These are phyloP conservation scores for Leonotis leonurus DNA, from an alignment of 257 asterid genomes.

Conservation along the genomic window DNA sequence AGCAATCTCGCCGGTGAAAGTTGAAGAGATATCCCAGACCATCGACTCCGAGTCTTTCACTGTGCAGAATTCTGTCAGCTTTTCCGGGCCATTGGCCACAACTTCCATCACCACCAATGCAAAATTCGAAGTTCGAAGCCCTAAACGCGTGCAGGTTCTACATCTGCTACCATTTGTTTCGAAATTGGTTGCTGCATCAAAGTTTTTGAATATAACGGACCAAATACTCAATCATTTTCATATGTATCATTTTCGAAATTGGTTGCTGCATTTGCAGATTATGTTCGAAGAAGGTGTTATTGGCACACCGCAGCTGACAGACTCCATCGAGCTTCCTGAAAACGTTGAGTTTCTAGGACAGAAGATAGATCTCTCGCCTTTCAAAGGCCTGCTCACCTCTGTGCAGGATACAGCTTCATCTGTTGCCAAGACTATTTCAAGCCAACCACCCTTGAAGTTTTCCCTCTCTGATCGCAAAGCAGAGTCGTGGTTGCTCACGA, in stretches of 20 bases:
- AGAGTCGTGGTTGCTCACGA: conserved; percentile 88
- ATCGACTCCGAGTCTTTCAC: conserved; percentile 60
- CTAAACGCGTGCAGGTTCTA: conserved; percentile 92
- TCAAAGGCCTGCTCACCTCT: conserved; percentile 66
- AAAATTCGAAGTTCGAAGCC: conserved; percentile 89
- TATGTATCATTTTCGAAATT: too few relatives aligned
- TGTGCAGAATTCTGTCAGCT: conserved; percentile 69
- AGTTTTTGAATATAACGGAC: too few relatives aligned
- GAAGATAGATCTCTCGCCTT: conserved; percentile 72
- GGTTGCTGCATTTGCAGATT: conserved; percentile 35
- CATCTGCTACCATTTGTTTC: too few relatives aligned
- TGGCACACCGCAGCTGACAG: conserved; percentile 91
- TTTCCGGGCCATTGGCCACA: conserved; percentile 72
- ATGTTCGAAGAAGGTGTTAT: conserved; percentile 77
- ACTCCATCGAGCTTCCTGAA: conserved; percentile 73
- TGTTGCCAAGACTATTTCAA: conserved; percentile 69
- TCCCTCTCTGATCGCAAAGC: conserved; percentile 45
- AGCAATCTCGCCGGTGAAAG: conserved; percentile 49
- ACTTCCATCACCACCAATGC: conserved; percentile 74
- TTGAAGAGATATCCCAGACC: conserved; percentile 88
- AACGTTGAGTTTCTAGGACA: conserved; percentile 70
- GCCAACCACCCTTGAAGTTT: conserved; percentile 76
- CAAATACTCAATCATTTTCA: too few relatives aligned
- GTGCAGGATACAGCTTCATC: conserved; percentile 83
- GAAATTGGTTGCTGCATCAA: neutral